Percentiles rank a stretch among this genome's conserved stretches.
phyloP scores from a whole-genome alignment of 139 green algal species.

The Haematococcus sp. region DNA sequence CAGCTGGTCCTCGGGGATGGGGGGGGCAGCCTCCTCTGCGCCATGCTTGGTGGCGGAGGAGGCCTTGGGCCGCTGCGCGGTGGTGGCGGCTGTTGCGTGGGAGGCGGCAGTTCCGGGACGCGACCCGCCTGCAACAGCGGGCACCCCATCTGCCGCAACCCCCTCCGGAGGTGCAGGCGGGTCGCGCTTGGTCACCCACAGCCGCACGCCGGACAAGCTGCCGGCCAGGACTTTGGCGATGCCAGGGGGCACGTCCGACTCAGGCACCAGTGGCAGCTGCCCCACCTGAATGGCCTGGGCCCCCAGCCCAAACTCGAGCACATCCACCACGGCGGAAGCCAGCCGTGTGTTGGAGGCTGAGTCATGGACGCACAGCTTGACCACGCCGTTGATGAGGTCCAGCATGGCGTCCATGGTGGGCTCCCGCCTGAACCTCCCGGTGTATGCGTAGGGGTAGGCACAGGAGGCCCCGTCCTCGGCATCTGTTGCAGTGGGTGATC shows the following conservation, averaged over 20 bases:
- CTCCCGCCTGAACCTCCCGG: not conserved
- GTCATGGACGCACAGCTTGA: not conserved
- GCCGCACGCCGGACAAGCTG: not conserved
- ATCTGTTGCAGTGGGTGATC: not conserved
- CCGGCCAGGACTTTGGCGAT: not conserved
- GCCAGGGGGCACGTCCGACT: not conserved
- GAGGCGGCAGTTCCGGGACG: not conserved
- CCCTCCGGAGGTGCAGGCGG: not conserved
- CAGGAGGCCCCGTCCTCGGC: not conserved
- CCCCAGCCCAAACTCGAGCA: conserved; percentile 11
- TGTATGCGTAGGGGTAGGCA: not conserved
- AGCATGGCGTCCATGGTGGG: not conserved
- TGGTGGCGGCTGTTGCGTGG: not conserved
- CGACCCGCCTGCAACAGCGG: not conserved
- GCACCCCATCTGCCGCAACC: not conserved
- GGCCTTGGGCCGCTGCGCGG: not conserved
- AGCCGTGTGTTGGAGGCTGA: not conserved
- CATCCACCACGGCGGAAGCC: not conserved
- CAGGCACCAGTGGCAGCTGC: not conserved
- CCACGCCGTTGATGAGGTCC: conserved; percentile 5
- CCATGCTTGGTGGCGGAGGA: not conserved
- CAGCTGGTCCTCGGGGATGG: not conserved
- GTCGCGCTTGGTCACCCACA: not conserved
- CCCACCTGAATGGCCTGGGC: not conserved
- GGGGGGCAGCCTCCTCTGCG: not conserved